These are phyloP conservation scores for Wickerhamomyces chambardii DNA, from an alignment of 805 yeast genomes.

Conservation along the genomic window DNA sequence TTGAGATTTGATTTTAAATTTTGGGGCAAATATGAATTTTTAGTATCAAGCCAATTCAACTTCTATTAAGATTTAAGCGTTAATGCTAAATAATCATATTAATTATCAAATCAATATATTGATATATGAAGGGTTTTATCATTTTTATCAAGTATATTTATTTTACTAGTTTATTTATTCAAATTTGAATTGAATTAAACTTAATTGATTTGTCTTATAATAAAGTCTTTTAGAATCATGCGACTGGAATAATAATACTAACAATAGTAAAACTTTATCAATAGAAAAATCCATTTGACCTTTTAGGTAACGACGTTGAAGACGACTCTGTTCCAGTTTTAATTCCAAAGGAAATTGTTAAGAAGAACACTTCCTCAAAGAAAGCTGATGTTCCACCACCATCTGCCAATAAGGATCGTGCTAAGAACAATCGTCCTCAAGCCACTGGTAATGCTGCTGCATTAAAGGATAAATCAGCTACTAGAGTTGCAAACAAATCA, in stretches of 20 bases:
- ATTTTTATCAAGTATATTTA: no score
- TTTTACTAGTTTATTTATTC: no score
- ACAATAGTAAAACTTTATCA: background rate
- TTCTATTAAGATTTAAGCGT: no score
- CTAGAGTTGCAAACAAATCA: constrained; percentile 48
- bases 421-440: constrained; percentile 62
- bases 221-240: no score
- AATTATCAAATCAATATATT: no score
- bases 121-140: no score
- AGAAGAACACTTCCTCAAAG: constrained; percentile 77
- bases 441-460: constrained; percentile 88
- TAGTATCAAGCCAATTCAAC: no score
- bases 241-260: constrained; percentile 3
- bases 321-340: constrained; percentile 53
- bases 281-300: constrained; percentile 64
- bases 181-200: no score
- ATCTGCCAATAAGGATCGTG: constrained; percentile 71
- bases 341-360: constrained; percentile 71
- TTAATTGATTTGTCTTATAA: no score
- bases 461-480: constrained; percentile 61
- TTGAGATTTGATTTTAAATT: no score
- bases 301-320: constrained; percentile 84
- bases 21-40: no score
- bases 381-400: constrained; percentile 80
- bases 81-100: no score